Conservation (phyloP, 129 eudicot species). For the Chrysanthemum lavandulifolium region DNA sequence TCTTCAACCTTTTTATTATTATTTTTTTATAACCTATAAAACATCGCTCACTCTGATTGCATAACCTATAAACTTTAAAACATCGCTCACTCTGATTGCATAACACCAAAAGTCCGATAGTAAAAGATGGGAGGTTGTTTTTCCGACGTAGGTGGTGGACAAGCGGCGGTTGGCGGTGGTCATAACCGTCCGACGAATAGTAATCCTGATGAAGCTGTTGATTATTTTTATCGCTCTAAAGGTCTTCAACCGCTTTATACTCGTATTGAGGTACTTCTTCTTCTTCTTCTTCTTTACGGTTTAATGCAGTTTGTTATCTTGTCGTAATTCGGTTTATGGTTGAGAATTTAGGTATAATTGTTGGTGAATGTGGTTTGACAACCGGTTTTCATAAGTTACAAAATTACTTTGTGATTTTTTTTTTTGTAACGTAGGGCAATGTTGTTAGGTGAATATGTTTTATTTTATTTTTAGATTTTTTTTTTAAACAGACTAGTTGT, state of each 20-base stretch:
- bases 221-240: conserved; percentile 46
- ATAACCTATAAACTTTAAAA: no score
- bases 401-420: no score
- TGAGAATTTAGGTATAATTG: neutral
- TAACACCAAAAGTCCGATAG: neutral
- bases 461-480: neutral
- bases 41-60: no score
- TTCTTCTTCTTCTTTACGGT: neutral
- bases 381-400: no score
- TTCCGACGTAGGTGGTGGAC: conserved; percentile 62
- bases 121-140: conserved; percentile 57
- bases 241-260: conserved; percentile 34
- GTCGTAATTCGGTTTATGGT: no score
- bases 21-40: no score
- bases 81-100: no score
- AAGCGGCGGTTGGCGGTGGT: conserved; percentile 51
- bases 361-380: neutral
- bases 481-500: neutral
- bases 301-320: no score
- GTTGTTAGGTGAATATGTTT: neutral
- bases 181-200: conserved; percentile 30
- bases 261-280: neutral
- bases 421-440: neutral
- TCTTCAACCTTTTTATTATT: no score
- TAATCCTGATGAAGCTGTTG: conserved; percentile 60